A percentile compares a stretch with the other conserved stretches of the same genome.
These are phyloP conservation scores for Moricandia arvensis DNA, from an alignment of 345 rosid species.

Conservation along the genomic window DNA sequence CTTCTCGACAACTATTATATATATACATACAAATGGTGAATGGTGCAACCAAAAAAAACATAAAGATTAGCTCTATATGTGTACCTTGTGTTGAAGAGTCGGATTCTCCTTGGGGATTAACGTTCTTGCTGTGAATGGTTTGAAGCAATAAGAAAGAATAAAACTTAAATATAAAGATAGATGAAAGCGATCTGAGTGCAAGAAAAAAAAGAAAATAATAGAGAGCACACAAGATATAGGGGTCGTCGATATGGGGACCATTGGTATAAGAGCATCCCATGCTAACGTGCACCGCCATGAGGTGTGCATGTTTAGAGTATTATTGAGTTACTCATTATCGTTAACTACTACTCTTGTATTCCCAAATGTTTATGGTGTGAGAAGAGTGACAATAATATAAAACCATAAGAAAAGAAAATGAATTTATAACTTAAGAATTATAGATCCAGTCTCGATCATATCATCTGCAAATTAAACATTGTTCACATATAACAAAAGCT, in stretches of 20 bases:
- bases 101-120: constrained; percentile 29
- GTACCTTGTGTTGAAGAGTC: constrained; percentile 52
- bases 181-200: constrained; percentile 27
- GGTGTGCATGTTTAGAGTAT: constrained; percentile 37
- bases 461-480: constrained; percentile 46
- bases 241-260: constrained; percentile 66
- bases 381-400: constrained; percentile 4
- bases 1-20: constrained; percentile 44
- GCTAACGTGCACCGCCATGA: constrained; percentile 77
- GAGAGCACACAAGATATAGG: constrained; percentile 33
- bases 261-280: constrained; percentile 46
- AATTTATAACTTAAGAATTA: background rate
- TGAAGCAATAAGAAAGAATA: background rate
- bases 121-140: constrained; percentile 36
- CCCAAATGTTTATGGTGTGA: constrained; percentile 15
- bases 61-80: background rate
- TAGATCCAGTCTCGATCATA: constrained; percentile 30
- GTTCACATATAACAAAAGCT: constrained; percentile 1
- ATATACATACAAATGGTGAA: constrained; percentile 6
- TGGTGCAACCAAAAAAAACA: constrained; percentile 24
- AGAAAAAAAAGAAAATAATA: background rate
- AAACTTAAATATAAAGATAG: background rate
- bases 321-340: constrained; percentile 40
- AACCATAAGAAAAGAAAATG: background rate
- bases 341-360: constrained; percentile 33